These are phyloP conservation scores for Lolium rigidum DNA, from an alignment of 176 grass and related monocot species.

Conservation along the genomic window DNA sequence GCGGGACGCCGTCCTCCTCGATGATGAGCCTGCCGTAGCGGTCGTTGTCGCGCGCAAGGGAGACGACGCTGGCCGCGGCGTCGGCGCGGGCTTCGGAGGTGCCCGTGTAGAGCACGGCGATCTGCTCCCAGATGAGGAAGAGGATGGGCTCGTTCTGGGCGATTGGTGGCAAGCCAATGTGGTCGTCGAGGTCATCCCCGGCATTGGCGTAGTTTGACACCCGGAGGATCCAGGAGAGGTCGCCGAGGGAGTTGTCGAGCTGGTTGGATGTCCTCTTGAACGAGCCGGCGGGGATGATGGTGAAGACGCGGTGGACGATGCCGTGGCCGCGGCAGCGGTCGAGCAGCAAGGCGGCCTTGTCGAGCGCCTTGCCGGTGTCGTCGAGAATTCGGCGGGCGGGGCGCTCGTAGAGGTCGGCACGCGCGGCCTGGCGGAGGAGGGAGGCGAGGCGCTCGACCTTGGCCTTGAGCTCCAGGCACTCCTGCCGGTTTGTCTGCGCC, in stretches of 20 bases:
- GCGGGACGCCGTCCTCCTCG: conserved; percentile 86
- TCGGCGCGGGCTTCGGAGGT: conserved; percentile 64
- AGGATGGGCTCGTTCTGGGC: conserved; percentile 81
- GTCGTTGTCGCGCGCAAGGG: conserved; percentile 81
- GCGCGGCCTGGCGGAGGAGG: conserved; percentile 87
- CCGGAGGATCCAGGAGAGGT: conserved; percentile 84
- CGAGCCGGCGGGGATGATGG: conserved; percentile 68
- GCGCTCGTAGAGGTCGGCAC: conserved; percentile 89
- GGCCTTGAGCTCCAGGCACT: conserved; percentile 77
- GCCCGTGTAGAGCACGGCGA: conserved; percentile 69
- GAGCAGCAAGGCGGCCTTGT: conserved; percentile 59
- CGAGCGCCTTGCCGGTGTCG: conserved; percentile 81
- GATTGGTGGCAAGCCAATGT: conserved; percentile 73
- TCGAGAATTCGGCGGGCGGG: conserved; percentile 83
- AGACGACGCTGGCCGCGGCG: conserved; percentile 71
- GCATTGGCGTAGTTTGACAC: conserved; percentile 56
- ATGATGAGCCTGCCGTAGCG: conserved; percentile 78
- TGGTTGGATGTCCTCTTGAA: conserved; percentile 58
- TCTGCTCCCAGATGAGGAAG: too few relatives aligned
- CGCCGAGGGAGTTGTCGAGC: conserved; percentile 81
- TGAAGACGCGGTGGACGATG: conserved; percentile 55
- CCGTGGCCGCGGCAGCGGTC: conserved; percentile 53
- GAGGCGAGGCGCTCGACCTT: conserved; percentile 74
- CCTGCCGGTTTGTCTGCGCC: conserved; percentile 59
- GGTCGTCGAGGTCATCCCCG: conserved; percentile 49